Base-by-base conservation (phyloP, 2,329 filamentous ascomycete species). In the Pseudogymnoascus sp. region DNA sequence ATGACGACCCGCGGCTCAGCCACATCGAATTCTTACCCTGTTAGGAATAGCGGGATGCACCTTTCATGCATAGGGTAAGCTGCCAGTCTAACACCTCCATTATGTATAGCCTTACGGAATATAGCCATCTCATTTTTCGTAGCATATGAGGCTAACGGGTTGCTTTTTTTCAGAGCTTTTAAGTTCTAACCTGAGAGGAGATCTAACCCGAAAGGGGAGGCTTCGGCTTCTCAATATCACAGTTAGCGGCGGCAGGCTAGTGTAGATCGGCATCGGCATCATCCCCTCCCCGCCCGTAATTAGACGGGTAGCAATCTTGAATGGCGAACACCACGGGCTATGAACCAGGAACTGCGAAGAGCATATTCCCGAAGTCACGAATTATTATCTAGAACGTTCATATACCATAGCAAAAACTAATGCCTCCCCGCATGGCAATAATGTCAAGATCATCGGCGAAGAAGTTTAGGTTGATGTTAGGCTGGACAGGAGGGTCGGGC, bases 351-450 rank as follows among this genome's bases (percentile, higher is more conserved):
- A 29, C 26, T 29, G 26, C 26, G 26, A 29, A 29, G 26, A 21
- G 26, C 4, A 29, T 29, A 29, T 29, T 29, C 26, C 26, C 26
- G 26, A 29, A 29, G 26, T 7, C 26, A 29, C 26, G 26, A 29
- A 29, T 29, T 1, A 29, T 29, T 7, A 29, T 29, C 26, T 7
- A 29, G 7, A 29, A 29, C 26, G 26, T 29, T 29, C 5, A 29
- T 29, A 87, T 74, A 67, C 87, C 40, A 10, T 45, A 45, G 40
- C 5, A 10, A 10, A 45, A 45, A 4, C 40, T 45, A 3, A 86
- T 77, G n/a, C 84, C 83, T 69, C 86, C 82, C 26, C 82, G 79
- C 73, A 87, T 75, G 2, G 80, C 83, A 18, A 86, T 73, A 16
- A 87, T 76, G 67, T 82, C 79, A 5, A 80, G 71, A 14, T 79